These are phyloP conservation scores for Saksenaea vasiformis DNA, from an alignment of 371 early-diverging fungal species.

Conservation along the genomic window DNA sequence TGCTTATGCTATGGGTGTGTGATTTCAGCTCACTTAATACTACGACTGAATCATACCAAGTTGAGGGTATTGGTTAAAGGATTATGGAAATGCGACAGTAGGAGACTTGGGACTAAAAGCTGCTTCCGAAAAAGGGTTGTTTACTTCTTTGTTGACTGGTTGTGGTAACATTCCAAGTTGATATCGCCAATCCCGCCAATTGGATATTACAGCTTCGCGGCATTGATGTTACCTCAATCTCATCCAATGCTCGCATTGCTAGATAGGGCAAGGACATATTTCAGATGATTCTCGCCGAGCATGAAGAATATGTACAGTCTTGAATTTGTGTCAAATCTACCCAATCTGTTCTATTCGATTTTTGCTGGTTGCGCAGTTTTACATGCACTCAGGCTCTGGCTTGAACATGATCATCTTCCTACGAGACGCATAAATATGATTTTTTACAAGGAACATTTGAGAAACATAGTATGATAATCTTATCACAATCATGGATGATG, in stretches of 20 bases:
- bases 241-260: constrained; percentile 39
- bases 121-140: no score
- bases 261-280: constrained; percentile 36
- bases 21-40: constrained; percentile 74
- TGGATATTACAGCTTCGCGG: constrained; percentile 42
- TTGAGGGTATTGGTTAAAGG: constrained; percentile 97
- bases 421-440: no score
- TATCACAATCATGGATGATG: no score
- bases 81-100: constrained; percentile 84
- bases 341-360: no score
- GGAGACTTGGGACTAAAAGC: constrained; percentile 74
- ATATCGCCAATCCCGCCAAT: constrained; percentile 43
- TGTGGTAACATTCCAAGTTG: constrained; percentile 16
- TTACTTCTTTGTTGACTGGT: constrained; percentile 8
- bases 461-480: no score
- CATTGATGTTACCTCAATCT: constrained; percentile 34
- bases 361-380: no score
- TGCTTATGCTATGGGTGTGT: no score
- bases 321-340: constrained; percentile 48
- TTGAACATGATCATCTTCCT: no score
- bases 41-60: constrained; percentile 61
- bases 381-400: no score
- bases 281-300: constrained; percentile 31
- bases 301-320: constrained; percentile 49
- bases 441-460: no score